Percentiles rank a stretch among this genome's conserved stretches.
phyloP scores from a whole-genome alignment of 2,329 filamentous ascomycete genomes.

The Botrytis fabae region DNA sequence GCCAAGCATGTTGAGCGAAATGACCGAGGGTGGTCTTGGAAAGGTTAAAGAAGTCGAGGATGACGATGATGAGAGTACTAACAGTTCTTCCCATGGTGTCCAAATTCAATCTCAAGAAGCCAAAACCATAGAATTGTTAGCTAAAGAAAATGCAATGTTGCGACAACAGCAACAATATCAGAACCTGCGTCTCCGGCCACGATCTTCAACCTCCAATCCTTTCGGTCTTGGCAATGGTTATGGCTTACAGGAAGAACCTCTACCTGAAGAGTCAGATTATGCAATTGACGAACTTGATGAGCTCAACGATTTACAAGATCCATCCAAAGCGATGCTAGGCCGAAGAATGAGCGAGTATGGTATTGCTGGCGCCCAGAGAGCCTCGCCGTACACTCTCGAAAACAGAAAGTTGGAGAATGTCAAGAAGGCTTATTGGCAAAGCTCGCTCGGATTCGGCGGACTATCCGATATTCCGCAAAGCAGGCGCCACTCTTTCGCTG shows the following conservation, averaged over 20 bases:
- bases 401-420: conserved; percentile 64
- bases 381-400: conserved; percentile 49
- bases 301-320: conserved; percentile 49
- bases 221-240: conserved; percentile 59
- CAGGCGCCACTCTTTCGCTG: conserved; percentile 77
- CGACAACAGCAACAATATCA: conserved; percentile 60
- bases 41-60: conserved; percentile 72
- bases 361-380: conserved; percentile 36
- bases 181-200: conserved; percentile 55
- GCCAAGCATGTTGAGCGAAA: conserved; percentile 73
- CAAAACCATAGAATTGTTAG: conserved; percentile 63
- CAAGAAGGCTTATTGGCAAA: conserved; percentile 71
- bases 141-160: conserved; percentile 62
- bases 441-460: conserved; percentile 64
- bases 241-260: conserved; percentile 58
- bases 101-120: conserved; percentile 56
- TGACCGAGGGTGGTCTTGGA: conserved; percentile 64
- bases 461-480: conserved; percentile 67
- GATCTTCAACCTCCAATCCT: conserved; percentile 55
- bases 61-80: conserved; percentile 59
- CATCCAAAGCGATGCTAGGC: conserved; percentile 36
- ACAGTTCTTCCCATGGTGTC: conserved; percentile 55
- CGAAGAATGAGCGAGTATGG: conserved; percentile 44
- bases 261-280: conserved; percentile 67
- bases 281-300: conserved; percentile 74